Evolutionary conservation across 768 basidiomycete genomes (phyloP), one percentile per base, ranked within the genome.

Genomic region (Scleroderma citrinum): DNA sequence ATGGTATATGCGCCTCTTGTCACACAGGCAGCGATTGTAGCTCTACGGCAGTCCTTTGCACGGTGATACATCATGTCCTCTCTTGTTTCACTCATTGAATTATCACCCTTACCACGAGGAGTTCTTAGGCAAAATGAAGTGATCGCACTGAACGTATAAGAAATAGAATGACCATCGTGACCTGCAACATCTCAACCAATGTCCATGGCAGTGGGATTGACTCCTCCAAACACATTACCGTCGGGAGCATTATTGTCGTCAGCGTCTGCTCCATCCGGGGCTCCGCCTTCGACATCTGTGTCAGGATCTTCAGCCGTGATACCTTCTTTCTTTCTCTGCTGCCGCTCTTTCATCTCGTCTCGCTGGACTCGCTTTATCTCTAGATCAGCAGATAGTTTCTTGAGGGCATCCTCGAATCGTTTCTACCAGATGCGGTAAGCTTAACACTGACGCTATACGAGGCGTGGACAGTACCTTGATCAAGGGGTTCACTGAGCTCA

Each of bases 371-470:
- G 69, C 63, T 93, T 94, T 78, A 84, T 82, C 55, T 94, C 92
- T 26, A 94, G 71, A 62, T 96, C 92, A 31, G 82, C 79, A 11
- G 83, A 78, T 42, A 96, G 74, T 67, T 95, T 96, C 73, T 84
- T 89, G 59, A 94, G 67, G 16, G 88, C 86, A 62, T 95, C 93
- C 64, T 94, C 91, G 67, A 95, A 94, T 31, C 92, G 92, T 79
- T 86, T 87, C 86, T 93, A 58, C 6, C 17, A 44, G 20, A 32
- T 30, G 2, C 59, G 52, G 16, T 32, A 7, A 45, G 17, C 17
- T 14, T 7, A 7, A 19, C n/a, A 14, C 7, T 16, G 26, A 32
- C 10, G 7, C 13, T 43, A 30, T 48, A n/a, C 48, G 16, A 24
- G 35, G 10, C 16, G 10, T 23, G 31, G 13, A 14, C 30, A 23